Percentiles rank a stretch among this genome's conserved stretches.
These are phyloP conservation scores for Ehretia macrophylla DNA, from an alignment of 257 asterid genomes.

Conservation along the genomic window DNA sequence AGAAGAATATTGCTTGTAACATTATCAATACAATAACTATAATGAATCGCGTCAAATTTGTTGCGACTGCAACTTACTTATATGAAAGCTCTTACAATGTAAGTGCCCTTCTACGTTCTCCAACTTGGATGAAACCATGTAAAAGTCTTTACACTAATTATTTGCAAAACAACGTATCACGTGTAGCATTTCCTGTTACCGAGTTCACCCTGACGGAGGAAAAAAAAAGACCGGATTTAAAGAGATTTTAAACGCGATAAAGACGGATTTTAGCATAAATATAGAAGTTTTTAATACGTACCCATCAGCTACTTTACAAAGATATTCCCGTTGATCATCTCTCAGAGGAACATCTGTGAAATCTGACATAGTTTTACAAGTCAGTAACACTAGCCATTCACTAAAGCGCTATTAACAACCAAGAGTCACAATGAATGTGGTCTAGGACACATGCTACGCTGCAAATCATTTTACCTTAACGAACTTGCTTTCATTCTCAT, in stretches of 20 bases:
- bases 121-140: neutral
- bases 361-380: constrained; percentile 30
- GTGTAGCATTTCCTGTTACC: constrained; percentile 83
- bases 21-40: too few species aligned
- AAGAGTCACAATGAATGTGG: too few species aligned
- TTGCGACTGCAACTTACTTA: neutral
- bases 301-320: constrained; percentile 90
- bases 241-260: too few species aligned
- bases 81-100: neutral
- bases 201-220: constrained; percentile 58
- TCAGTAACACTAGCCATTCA: neutral
- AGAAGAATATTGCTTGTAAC: too few species aligned
- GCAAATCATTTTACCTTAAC: too few species aligned
- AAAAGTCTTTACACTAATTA: constrained; percentile 17
- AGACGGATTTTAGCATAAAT: too few species aligned
- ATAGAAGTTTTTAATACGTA: constrained; percentile 12
- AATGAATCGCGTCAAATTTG: neutral
- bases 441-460: too few species aligned
- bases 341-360: constrained; percentile 96
- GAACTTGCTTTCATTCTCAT: too few species aligned
- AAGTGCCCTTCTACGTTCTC: neutral
- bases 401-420: neutral
- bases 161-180: constrained; percentile 82
- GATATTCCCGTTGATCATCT: constrained; percentile 87
- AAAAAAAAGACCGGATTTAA: neutral